A percentile compares a stretch with the other conserved stretches of the same genome.
Evolutionary conservation across 495 filamentous ascomycete genomes (phyloP).

Genomic region (Letharia lupina): DNA sequence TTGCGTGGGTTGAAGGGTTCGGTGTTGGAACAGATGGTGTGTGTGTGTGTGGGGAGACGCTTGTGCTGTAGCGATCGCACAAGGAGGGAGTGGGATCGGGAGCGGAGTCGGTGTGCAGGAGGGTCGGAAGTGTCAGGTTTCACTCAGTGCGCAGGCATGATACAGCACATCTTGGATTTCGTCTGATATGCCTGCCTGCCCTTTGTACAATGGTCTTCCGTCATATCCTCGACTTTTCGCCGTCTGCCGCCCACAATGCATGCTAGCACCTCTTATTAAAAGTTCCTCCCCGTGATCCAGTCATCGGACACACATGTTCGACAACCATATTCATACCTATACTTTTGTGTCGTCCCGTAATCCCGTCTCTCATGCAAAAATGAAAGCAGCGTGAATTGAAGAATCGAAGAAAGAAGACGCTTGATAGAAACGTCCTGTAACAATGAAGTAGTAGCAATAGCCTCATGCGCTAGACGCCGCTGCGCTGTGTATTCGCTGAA

Average conservation of each 20-base stretch:
- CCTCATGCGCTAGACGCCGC: background rate
- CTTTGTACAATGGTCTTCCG: background rate
- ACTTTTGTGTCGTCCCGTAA: slow-evolving; percentile 17
- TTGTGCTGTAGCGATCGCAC: background rate
- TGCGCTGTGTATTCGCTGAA: slow-evolving; percentile 9
- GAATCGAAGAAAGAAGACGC: background rate
- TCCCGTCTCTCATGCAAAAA: slow-evolving; percentile 16
- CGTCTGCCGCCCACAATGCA: slow-evolving; percentile 10
- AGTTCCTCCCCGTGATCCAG: background rate
- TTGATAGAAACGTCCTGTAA: background rate
- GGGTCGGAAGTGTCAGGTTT: background rate
- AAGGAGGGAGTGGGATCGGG: background rate
- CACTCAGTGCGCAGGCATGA: slow-evolving; percentile 33
- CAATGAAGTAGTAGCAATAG: background rate
- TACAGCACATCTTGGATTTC: slow-evolving; percentile 29
- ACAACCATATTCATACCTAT: slow-evolving; percentile 10
- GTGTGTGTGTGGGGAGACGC: background rate
- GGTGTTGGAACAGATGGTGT: background rate
- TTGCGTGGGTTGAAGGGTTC: too few species aligned
- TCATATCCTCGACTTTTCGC: slow-evolving; percentile 6
- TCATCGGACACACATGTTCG: slow-evolving; percentile 8
- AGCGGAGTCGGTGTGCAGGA: background rate
- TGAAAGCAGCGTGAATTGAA: background rate
- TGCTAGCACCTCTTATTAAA: slow-evolving; percentile 9
- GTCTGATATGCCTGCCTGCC: slow-evolving; percentile 5